Conservation (phyloP, 2,329 filamentous ascomycete genomes). For the Microsporum ferrugineum region DNA sequence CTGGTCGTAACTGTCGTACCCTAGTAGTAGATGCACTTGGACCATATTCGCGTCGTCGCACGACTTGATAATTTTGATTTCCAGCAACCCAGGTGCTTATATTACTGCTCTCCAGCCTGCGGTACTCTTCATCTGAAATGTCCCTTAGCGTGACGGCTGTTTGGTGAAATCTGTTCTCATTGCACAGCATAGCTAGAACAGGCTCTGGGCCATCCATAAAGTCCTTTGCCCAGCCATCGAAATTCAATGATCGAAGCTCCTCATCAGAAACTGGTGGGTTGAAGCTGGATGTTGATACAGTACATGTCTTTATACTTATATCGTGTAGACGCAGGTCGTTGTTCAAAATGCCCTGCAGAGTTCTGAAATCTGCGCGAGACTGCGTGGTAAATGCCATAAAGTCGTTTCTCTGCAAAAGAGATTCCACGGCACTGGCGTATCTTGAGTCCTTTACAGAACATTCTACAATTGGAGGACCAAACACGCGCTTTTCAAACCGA, state of each 20-base stretch:
- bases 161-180: constrained; percentile 55
- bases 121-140: constrained; percentile 55
- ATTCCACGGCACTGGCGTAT: constrained; percentile 53
- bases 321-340: constrained; percentile 54
- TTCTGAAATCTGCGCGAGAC: constrained; percentile 60
- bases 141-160: constrained; percentile 55
- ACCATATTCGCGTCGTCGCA: constrained; percentile 69
- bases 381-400: constrained; percentile 61
- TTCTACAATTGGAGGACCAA: constrained; percentile 66
- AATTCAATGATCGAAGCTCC: constrained; percentile 48
- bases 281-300: constrained; percentile 45
- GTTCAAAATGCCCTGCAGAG: constrained; percentile 56
- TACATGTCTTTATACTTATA: constrained; percentile 57
- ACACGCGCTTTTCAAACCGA: constrained; percentile 63
- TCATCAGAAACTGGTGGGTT: constrained; percentile 43
- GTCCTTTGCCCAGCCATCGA: constrained; percentile 72
- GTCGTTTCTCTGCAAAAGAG: constrained; percentile 43
- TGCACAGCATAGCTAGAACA: constrained; percentile 80
- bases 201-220: constrained; percentile 68
- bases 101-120: constrained; percentile 48
- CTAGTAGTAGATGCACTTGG: constrained; percentile 58
- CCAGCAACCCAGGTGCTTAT: constrained; percentile 62
- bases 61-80: constrained; percentile 51
- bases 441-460: constrained; percentile 66
- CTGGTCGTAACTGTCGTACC: constrained; percentile 49